Evolutionary conservation across 192 early-diverging fungal species (phyloP), one percentile per base, ranked within the genome.

Genomic region (Mortierella claussenii): DNA sequence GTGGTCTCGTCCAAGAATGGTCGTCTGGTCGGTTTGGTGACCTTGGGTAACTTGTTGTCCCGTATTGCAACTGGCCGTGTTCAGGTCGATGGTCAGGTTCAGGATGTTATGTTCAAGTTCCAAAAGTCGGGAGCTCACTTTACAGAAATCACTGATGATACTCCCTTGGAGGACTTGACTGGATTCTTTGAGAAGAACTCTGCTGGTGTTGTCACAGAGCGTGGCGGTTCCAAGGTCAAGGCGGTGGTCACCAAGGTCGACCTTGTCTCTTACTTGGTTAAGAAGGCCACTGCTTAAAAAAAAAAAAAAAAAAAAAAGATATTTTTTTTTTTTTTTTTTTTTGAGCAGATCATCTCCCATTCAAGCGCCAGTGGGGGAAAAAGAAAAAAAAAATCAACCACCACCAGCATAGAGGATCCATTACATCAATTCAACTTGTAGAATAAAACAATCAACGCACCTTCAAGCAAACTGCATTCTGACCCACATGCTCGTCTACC

Each of bases 171-270:
- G 11, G 85, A 86, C 51, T 81, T 99, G 71, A 89, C 90, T 33
- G 71, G 82, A 36, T 99, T 98, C 83, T 98, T 99, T 80, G 97
- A 98, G 73, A 93, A 89, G 55, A 87, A 97, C 85, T 93, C 90
- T 49, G 85, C 88, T 10, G 97, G 93, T 27, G 85, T 99, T 54
- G 95, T 99, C 31, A 99, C 97, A 20, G 91, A 92, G 80, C 76
- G 73, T 44, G 87, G 80, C 9, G 58, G 55, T 6, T 67, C 75
- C 60, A 67, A 89, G 48, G 85, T 88, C 44, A 86, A 86, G 57
- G 91, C 96, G 54, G 94, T 99, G n/a, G 87, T 98, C 27, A 99
- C 96, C 55, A 97, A 97, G 76, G 89, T 98, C 48, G 97, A 99
- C 78, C 80, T 99, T 57, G 83, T 99, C 23, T 79, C 88, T 1